Percentiles rank a stretch among this genome's conserved stretches.
Evolutionary conservation across 257 asterid species (phyloP).

Genomic region (Parsonsia alboflavescens): DNA sequence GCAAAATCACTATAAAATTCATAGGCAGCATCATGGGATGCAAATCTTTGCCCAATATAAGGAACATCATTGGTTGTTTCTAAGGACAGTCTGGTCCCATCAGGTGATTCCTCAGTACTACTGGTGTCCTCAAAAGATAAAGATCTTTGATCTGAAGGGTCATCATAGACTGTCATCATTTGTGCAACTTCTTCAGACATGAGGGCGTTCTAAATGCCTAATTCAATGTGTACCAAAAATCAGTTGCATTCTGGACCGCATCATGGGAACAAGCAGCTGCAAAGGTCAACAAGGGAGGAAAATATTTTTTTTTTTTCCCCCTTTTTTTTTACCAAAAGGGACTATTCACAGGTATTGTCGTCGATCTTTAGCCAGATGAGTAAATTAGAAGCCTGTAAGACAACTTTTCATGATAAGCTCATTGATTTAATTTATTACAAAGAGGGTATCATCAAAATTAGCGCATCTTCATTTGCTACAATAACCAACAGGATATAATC

Average conservation of each 20-base stretch:
- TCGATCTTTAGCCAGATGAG: background rate
- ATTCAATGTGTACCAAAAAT: constrained; percentile 18
- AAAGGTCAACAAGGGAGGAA: background rate
- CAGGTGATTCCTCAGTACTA: constrained; percentile 89
- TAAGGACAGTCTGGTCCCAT: constrained; percentile 56
- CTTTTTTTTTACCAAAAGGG: background rate
- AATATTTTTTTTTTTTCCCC: background rate
- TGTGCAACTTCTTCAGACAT: constrained; percentile 79
- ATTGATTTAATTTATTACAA: background rate
- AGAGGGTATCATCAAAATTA: background rate
- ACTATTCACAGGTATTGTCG: background rate
- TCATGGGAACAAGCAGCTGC: constrained; percentile 9
- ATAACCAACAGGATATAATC: background rate
- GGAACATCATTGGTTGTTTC: constrained; percentile 62
- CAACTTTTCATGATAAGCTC: background rate
- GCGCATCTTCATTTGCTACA: background rate
- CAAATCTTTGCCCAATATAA: constrained; percentile 77
- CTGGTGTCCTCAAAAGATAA: constrained; percentile 74
- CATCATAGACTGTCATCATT: constrained; percentile 75
- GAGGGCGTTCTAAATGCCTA: constrained; percentile 19
- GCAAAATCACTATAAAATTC: constrained; percentile 88
- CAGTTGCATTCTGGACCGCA: constrained; percentile 24
- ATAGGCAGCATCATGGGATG: constrained; percentile 86
- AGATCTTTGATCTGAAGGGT: constrained; percentile 83
- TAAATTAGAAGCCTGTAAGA: background rate